phyloP scores from a whole-genome alignment of 2,329 filamentous ascomycete genomes.

The Coccinonectria pachysandricola region DNA sequence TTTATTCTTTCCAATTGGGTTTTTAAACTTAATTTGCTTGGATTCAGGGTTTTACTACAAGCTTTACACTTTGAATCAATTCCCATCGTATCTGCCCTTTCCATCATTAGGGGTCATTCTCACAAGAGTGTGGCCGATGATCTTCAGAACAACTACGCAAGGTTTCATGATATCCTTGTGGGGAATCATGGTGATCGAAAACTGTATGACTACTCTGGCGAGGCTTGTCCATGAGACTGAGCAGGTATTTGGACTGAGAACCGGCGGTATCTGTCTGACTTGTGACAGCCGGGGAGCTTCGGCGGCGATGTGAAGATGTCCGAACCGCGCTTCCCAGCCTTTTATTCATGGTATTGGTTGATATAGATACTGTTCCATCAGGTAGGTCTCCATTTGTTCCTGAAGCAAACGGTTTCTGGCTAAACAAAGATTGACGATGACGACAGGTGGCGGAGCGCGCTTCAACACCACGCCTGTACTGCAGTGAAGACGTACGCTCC shows the following conservation, averaged over 20 bases:
- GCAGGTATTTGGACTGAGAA: constrained; percentile 9
- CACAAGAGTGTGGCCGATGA: constrained; percentile 20
- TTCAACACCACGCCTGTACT: constrained; percentile 23
- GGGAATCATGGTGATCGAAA: constrained; percentile 14
- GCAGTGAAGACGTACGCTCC: constrained; percentile 3
- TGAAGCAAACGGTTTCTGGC: constrained; percentile 13
- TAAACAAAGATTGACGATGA: constrained; percentile 12
- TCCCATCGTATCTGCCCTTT: too few relatives aligned
- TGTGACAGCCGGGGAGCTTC: constrained; percentile 12
- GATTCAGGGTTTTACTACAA: too few relatives aligned
- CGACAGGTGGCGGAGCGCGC: constrained; percentile 15
- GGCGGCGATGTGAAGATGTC: constrained; percentile 16
- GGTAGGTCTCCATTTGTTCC: constrained; percentile 2
- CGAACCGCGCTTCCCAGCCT: constrained; percentile 15
- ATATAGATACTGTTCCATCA: background rate
- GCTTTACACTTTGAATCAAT: background rate
- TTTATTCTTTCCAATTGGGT: too few relatives aligned
- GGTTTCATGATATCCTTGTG: constrained; percentile 5
- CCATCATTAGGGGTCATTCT: constrained; percentile 17
- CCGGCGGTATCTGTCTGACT: constrained; percentile 4
- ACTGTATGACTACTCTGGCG: constrained; percentile 17
- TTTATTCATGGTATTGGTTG: constrained; percentile 5
- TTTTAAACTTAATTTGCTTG: too few relatives aligned
- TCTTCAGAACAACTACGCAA: constrained; percentile 30
- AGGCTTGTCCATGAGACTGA: constrained; percentile 19